Evolutionary conservation across 768 basidiomycete genomes (phyloP).

Genomic region (Neoboletus subvelutipes): DNA sequence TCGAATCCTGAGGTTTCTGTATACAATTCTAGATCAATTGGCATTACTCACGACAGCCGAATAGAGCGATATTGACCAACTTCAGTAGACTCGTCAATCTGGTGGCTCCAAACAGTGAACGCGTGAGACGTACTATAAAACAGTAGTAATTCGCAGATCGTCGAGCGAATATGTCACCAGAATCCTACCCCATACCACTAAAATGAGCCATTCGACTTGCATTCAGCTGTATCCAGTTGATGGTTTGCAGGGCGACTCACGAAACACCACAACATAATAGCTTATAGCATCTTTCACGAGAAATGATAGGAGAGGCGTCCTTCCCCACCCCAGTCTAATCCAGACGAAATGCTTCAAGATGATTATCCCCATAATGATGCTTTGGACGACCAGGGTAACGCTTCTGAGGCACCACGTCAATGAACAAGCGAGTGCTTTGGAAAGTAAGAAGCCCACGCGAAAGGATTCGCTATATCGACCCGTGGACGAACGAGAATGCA

Average conservation of each 20-base stretch:
- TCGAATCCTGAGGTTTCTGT: background rate
- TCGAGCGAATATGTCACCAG: background rate
- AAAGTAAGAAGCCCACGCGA: background rate
- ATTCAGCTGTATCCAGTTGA: background rate
- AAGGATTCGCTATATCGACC: background rate
- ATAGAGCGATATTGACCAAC: slow-evolving; percentile 15
- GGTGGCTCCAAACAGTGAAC: background rate
- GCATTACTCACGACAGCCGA: slow-evolving; percentile 18
- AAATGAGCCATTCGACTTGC: background rate
- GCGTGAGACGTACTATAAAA: slow-evolving; percentile 6
- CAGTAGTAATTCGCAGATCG: background rate
- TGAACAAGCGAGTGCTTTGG: background rate
- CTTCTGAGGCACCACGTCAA: slow-evolving; percentile 5
- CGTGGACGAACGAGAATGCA: slow-evolving; percentile 24
- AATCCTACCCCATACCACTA: slow-evolving; percentile 4
- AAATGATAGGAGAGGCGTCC: slow-evolving; percentile 40
- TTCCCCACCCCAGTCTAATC: slow-evolving; percentile 39
- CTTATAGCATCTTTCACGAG: slow-evolving; percentile 47
- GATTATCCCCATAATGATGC: slow-evolving; percentile 40
- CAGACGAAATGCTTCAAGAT: slow-evolving; percentile 36
- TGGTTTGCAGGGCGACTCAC: slow-evolving; percentile 24
- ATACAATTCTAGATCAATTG: background rate
- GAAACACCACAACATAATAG: slow-evolving; percentile 41
- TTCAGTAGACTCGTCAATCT: slow-evolving; percentile 6
- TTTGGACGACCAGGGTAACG: slow-evolving; percentile 33